These are phyloP conservation scores for Mucor piriformis DNA, from an alignment of 371 early-diverging fungal genomes.

Conservation along the genomic window DNA sequence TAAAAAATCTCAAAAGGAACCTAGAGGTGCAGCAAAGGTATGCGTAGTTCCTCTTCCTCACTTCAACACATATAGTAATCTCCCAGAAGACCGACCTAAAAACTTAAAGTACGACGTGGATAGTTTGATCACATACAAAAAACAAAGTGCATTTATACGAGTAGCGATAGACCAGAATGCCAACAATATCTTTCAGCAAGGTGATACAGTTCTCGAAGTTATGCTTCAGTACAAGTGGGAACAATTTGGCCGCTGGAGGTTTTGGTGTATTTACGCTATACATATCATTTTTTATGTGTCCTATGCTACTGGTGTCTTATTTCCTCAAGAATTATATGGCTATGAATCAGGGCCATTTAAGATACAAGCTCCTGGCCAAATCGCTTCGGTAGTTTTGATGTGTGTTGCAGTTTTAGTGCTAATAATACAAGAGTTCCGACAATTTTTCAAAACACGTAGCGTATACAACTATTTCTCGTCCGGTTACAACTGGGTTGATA, in stretches of 20 bases:
- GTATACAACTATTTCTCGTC: slow-evolving; percentile 2
- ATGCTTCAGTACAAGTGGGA: slow-evolving; percentile 19
- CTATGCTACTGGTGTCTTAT: slow-evolving; percentile 8
- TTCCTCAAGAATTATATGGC: slow-evolving; percentile 3
- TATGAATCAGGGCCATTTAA: background rate
- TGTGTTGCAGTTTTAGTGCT: background rate
- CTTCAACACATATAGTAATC: slow-evolving; percentile 9
- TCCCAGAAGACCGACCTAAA: slow-evolving; percentile 5
- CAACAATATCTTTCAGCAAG: slow-evolving; percentile 15
- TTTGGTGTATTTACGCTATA: background rate
- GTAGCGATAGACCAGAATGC: background rate
- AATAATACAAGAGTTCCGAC: background rate
- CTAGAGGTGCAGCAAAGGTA: background rate
- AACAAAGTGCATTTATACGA: background rate
- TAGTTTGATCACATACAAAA: background rate
- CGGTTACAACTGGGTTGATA: slow-evolving; percentile 10
- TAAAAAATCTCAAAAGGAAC: background rate
- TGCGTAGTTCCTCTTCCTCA: slow-evolving; percentile 14
- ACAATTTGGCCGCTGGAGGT: slow-evolving; percentile 1
- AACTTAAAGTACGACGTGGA: background rate
- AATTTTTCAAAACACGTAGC: background rate
- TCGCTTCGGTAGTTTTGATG: slow-evolving; percentile 5
- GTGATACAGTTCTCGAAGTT: slow-evolving; percentile 14
- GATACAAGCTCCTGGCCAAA: background rate
- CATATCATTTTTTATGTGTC: slow-evolving; percentile 3